Evolutionary conservation across 2,329 filamentous ascomycete genomes (phyloP), one percentile per base, ranked within the genome.

Genomic region (Teratosphaeria epicoccoides): DNA sequence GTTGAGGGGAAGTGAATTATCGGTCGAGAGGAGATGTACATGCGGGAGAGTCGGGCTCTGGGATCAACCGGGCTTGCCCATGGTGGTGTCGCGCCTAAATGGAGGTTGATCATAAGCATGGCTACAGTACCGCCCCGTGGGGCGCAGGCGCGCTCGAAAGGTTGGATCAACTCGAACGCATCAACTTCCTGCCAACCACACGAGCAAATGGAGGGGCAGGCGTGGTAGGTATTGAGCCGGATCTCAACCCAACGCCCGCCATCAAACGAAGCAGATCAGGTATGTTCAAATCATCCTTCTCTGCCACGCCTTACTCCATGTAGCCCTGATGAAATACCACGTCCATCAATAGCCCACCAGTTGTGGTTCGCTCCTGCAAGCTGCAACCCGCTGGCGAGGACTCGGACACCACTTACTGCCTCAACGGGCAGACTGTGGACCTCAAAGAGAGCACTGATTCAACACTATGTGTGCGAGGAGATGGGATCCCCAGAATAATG

Each of bases 351-450:
- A 24, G 47, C 17, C 26, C 33, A 11, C 22, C 33, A 9, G 47
- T 26, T 49, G 47, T 43, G 47, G 47, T 49, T 43, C 26, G 20
- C 24, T 6, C 28, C 9, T 14, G 9, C n/a, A 5, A 40, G 66
- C 1, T 75, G 65, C 14, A 78, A 63, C 59, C 78, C 73, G 7
- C 75, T 75, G 0, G 76, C 55, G 3, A 77, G 66, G n/a, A 17
- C 17, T 70, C 74, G 58, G 77, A 76, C 2, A 72, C 70, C 4
- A 37, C 48, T 29, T 45, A 50, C 33, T 47, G 24, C 25, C 47
- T 20, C 43, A 12, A 3, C 26, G 12, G 22, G 24, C 33, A 25
- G 28, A 20, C 20, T 57, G 55, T 37, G 28, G 55, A 52, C 50
- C 37, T 26, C 52, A 53, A 57, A 57, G 55, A 57, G 55, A 57